These are phyloP conservation scores for Phalaenopsis aphrodite DNA, from an alignment of 106 monocot species.

Conservation along the genomic window DNA sequence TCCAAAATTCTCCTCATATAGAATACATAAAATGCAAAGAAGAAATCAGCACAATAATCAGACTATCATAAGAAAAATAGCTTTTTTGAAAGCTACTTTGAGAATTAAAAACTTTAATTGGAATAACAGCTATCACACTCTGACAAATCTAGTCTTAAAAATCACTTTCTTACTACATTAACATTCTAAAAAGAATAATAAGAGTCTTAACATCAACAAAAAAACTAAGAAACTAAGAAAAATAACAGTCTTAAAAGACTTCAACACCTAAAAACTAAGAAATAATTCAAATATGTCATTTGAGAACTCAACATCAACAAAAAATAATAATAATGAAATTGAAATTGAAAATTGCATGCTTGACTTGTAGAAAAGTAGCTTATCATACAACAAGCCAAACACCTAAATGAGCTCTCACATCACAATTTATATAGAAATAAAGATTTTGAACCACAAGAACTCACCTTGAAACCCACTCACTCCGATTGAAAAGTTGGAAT, in stretches of 20 bases:
- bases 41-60: too few species aligned
- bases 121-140: too few species aligned
- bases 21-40: too few species aligned
- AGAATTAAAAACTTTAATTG: too few species aligned
- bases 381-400: constrained; percentile 7
- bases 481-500: background rate
- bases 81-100: too few species aligned
- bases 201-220: too few species aligned
- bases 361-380: background rate
- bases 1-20: too few species aligned
- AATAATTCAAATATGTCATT: background rate
- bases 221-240: too few species aligned
- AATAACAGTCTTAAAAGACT: background rate
- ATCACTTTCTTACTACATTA: too few species aligned
- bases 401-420: background rate
- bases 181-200: too few species aligned
- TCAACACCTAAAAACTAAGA: background rate
- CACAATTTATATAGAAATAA: background rate
- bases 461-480: background rate
- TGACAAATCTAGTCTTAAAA: too few species aligned
- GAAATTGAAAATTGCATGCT: background rate
- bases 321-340: background rate
- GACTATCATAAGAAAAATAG: background rate
- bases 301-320: background rate
- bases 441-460: background rate